phyloP scores from a whole-genome alignment of 441 rosid genomes.

The Francoa sonchifolia region DNA sequence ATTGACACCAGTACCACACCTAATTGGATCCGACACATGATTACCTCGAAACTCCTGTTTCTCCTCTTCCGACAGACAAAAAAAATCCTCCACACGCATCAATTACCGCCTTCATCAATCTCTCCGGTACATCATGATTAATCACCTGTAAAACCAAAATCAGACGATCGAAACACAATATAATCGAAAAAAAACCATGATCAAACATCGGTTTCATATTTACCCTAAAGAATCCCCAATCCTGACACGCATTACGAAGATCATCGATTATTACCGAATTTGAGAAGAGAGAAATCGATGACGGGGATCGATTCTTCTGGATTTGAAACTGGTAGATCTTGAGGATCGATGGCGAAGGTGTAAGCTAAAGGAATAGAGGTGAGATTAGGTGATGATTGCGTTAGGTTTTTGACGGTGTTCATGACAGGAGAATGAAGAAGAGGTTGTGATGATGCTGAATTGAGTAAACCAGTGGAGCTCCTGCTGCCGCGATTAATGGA shows the following conservation, averaged over 20 bases:
- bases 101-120: slow-evolving; percentile 18
- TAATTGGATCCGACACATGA: slow-evolving; percentile 38
- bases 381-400: slow-evolving; percentile 23
- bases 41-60: slow-evolving; percentile 30
- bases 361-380: slow-evolving; percentile 28
- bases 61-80: slow-evolving; percentile 34
- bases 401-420: too few relatives aligned
- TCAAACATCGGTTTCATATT: not conserved
- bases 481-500: too few relatives aligned
- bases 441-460: too few relatives aligned
- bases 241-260: slow-evolving; percentile 38
- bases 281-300: slow-evolving; percentile 35
- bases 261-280: slow-evolving; percentile 21
- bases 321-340: slow-evolving; percentile 12
- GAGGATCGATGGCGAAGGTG: slow-evolving; percentile 10
- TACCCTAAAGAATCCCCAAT: slow-evolving; percentile 61
- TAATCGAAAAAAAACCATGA: not conserved
- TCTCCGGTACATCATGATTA: slow-evolving; percentile 39
- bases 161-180: not conserved
- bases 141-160: slow-evolving; percentile 19
- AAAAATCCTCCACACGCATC: slow-evolving; percentile 20
- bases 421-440: too few relatives aligned
- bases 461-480: too few relatives aligned
- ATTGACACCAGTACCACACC: slow-evolving; percentile 46
- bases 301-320: slow-evolving; percentile 22